Evolutionary conservation across 2,329 filamentous ascomycete species (phyloP).

Genomic region (Monosporascus sp.): DNA sequence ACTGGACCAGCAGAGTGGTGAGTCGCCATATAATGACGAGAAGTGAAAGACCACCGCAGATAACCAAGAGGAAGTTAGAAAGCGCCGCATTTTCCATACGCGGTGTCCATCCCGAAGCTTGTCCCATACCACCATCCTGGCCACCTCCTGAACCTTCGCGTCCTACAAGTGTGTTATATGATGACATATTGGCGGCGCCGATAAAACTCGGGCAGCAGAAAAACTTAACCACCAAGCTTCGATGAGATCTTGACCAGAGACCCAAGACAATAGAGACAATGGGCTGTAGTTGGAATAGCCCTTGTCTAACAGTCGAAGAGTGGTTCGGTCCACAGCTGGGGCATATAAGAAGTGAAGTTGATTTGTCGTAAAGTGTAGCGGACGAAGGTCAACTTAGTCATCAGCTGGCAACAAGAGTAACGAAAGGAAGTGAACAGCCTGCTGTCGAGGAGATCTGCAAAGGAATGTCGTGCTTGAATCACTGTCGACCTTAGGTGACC

Average conservation of each 20-base stretch:
- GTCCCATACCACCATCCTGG: constrained; percentile 17
- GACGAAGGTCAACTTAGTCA: constrained; percentile 19
- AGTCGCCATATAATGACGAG: constrained; percentile 65
- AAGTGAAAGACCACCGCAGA: constrained; percentile 59
- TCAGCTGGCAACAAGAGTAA: constrained; percentile 4
- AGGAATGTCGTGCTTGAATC: constrained; percentile 2
- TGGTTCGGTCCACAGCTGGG: constrained; percentile 5
- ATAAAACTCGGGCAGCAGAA: background rate
- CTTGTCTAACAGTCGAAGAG: constrained; percentile 1
- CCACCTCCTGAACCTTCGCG: constrained; percentile 6
- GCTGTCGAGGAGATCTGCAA: constrained; percentile 10
- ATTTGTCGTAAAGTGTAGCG: constrained; percentile 2
- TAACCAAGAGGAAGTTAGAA: constrained; percentile 55
- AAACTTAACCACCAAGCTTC: background rate
- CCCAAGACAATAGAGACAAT: background rate
- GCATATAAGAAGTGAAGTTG: constrained; percentile 5
- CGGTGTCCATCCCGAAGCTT: constrained; percentile 29
- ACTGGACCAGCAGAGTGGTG: constrained; percentile 53
- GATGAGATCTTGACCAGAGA: background rate
- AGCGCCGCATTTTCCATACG: constrained; percentile 48
- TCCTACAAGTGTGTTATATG: background rate
- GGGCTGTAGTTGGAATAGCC: background rate
- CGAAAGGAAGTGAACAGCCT: constrained; percentile 18
- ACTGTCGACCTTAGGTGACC: constrained; percentile 2
- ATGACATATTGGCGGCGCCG: constrained; percentile 4